Base-by-base conservation (phyloP, 768 basidiomycete genomes). In the Lactifluus subvellereus region DNA sequence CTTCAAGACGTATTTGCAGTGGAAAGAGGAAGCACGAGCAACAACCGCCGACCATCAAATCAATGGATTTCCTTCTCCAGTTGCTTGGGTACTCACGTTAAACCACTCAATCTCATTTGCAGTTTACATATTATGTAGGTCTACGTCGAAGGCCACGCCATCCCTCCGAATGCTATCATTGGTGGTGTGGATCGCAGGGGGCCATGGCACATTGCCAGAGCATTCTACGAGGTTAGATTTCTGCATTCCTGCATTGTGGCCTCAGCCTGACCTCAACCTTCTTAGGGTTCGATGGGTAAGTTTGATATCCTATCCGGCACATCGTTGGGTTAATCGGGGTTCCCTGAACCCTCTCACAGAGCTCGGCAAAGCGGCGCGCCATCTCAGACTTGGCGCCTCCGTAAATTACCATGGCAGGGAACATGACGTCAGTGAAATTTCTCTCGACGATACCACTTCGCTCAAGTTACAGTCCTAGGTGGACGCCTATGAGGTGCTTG, bases 391-490 rank as follows among this genome's bases (percentile, higher is more conserved):
- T 22, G 75, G 75, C 20, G 75, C 74, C 0, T 66, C 50, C 32
- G 69, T 3, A 71, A 77, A 20, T 68, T 76, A 66, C 57, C 72
- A 72, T 27, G 76, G 76, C 4, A 76, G 68, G 54, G 75, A 76
- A 53, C 71, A 69, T 59, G 68, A 70, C 2, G 75, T 76, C 65
- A 38, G 69, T 37, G 22, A 11, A 47, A 18, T 51, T 10, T 30
- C 20, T 57, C 54, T 32, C 22, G 4, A 47, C 9, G 13, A 54
- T 13, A 27, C n/a, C 3, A 43, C 57, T n/a, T 42, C 11, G 2
- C 59, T 59, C 43, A 49, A n/a, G n/a, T 54, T 22, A 11, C 33
- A 33, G 0, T 4, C 10, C 22, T 27, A 76, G 75, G 68, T 76
- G 20, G 33, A 64, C 54, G 57, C 69, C 42, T 76, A 74, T 33